These are phyloP conservation scores for Colletotrichum paranaense DNA, from an alignment of 2,329 filamentous ascomycete species.

Conservation along the genomic window DNA sequence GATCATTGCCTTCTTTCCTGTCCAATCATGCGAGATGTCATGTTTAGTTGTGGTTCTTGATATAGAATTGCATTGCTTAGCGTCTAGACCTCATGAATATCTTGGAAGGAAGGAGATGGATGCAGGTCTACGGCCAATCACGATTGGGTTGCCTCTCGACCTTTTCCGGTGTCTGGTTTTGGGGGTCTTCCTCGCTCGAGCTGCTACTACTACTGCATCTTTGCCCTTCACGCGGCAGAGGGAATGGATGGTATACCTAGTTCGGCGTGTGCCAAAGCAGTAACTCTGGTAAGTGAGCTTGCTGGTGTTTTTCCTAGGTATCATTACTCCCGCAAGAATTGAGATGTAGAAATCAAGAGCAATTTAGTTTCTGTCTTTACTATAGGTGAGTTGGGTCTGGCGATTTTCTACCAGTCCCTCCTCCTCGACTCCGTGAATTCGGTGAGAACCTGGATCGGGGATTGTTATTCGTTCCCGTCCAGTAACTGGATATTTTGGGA, in stretches of 20 bases:
- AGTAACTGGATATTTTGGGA: background rate
- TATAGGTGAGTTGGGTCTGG: background rate
- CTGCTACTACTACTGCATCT: background rate
- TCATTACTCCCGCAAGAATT: background rate
- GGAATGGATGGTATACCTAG: background rate
- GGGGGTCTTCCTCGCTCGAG: background rate
- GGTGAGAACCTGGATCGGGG: background rate
- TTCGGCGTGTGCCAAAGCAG: background rate
- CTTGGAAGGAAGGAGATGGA: background rate
- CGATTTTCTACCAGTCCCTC: too few relatives aligned
- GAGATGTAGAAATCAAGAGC: background rate
- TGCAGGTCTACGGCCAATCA: background rate
- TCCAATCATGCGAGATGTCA: background rate
- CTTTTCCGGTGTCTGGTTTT: background rate
- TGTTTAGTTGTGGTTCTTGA: background rate
- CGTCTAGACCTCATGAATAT: background rate
- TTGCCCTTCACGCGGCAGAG: background rate
- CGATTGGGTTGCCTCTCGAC: background rate
- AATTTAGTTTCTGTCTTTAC: background rate
- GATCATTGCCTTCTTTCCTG: constrained; percentile 14
- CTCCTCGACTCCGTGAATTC: background rate
- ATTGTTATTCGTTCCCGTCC: background rate
- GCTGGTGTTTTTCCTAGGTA: background rate
- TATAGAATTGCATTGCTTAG: background rate
- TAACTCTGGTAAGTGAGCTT: background rate